A percentile compares a stretch with the other conserved stretches of the same genome.
phyloP scores from a whole-genome alignment of 352 stramenopile species.

The Globisporangium splendens region DNA sequence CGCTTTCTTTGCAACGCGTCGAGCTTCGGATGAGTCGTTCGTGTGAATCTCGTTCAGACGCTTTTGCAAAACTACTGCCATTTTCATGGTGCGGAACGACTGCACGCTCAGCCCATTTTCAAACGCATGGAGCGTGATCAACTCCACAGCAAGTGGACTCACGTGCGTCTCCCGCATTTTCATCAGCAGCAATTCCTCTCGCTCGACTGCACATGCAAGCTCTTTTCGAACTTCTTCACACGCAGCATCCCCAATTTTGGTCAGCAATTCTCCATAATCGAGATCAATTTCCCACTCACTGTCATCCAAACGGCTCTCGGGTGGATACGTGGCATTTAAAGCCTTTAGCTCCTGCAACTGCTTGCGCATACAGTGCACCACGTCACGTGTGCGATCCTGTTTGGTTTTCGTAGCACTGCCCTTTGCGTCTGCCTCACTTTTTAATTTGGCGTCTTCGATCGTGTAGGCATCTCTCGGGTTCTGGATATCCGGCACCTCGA shows the following conservation, averaged over 20 bases:
- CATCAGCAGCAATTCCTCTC: slow-evolving; percentile 73
- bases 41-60: slow-evolving; percentile 70
- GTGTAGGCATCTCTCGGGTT: slow-evolving; percentile 82
- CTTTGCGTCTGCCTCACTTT: slow-evolving; percentile 85
- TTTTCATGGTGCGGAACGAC: slow-evolving; percentile 82
- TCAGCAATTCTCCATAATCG: slow-evolving; percentile 78
- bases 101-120: slow-evolving; percentile 62
- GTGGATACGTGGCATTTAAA: slow-evolving; percentile 46
- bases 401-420: slow-evolving; percentile 65
- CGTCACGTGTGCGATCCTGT: slow-evolving; percentile 81
- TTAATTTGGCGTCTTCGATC: slow-evolving; percentile 90
- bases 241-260: slow-evolving; percentile 55
- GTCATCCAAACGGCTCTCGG: slow-evolving; percentile 52
- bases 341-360: slow-evolving; percentile 73
- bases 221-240: slow-evolving; percentile 89
- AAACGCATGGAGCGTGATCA: slow-evolving; percentile 71
- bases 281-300: slow-evolving; percentile 88
- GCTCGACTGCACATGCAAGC: slow-evolving; percentile 74
- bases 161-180: slow-evolving; percentile 85
- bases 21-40: slow-evolving; percentile 12
- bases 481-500: slow-evolving; percentile 67
- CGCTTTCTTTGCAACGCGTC: slow-evolving; percentile 17
- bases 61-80: slow-evolving; percentile 58
- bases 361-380: slow-evolving; percentile 80
- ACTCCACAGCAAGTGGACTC: slow-evolving; percentile 65